Evolutionary conservation across 306 rosid genomes (phyloP), one percentile per base, ranked within the genome.

Genomic region (Spatholobus suberectus): DNA sequence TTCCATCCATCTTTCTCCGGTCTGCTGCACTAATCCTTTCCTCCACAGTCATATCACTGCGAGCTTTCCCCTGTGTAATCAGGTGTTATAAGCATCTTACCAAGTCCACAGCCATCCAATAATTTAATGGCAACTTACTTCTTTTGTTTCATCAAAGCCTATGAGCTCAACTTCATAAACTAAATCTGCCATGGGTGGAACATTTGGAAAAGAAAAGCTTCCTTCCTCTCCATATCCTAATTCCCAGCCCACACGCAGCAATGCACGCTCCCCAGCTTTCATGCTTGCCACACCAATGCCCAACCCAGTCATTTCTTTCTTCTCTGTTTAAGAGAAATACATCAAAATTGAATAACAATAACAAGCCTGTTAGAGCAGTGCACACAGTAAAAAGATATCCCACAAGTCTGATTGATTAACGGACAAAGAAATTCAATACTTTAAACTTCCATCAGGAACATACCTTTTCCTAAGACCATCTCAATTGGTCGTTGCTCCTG

Each of bases 1-100:
- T 96, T 77, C 99, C 99, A 61, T 96, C 97, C 96, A 92, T 93
- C 85, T 89, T 96, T 89, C 97, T 91, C 23, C 91, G 85, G 83
- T 92, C 98, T 32, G 99, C 98, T 24, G 90, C 87, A 79, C 99
- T 94, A 51, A 96, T 93, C 84, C 98, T 89, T 82, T 96, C 99
- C 86, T 96, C 99, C 27, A 93, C 97, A 24, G 98, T 96, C 99
- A 92, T 93, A 87, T 96, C 98, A 83, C 96, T 78, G 18, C 96
- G 97, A 78, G 98, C 84, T 89, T 96, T 96, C 35, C 98, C 99
- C 98, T 93, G 77, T 27, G 52, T 75, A 84, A 52, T 57, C 21
- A 80, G 27, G 69, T 4, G 20, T 72, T 20, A 76, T 91, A 79
- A 88, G 89, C 66, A 88, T 77, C 81, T 37, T 67, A 63, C 67